Conservation (phyloP, 176 grass and related monocot species). For the Carex myosuroides region DNA sequence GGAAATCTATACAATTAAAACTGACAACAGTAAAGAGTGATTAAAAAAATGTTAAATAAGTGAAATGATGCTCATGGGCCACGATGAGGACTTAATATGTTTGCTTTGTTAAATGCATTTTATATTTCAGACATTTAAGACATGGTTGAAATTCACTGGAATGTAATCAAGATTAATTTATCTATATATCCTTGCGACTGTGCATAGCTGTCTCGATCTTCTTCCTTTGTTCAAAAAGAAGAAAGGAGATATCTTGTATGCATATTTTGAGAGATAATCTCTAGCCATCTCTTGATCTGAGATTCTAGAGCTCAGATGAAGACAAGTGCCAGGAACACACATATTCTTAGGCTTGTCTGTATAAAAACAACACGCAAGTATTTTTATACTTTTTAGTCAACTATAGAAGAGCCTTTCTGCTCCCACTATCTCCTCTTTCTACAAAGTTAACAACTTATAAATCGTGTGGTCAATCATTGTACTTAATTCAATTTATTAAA, state of each 20-base stretch:
- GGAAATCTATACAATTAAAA: not conserved
- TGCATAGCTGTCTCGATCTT: constrained; percentile 8
- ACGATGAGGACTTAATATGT: not conserved
- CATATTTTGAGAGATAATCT: not conserved
- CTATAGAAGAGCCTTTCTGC: constrained; percentile 18
- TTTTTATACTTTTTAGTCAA: constrained; percentile 13
- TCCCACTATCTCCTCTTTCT: constrained; percentile 17
- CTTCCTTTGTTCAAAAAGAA: not conserved
- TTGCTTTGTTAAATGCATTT: not conserved
- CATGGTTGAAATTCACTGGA: not conserved
- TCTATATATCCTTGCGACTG: not conserved
- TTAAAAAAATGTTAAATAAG: not conserved
- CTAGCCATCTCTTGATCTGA: constrained; percentile 1
- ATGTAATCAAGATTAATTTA: not conserved
- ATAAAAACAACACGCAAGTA: constrained; percentile 17
- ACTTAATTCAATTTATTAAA: not conserved
- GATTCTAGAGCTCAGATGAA: constrained; percentile 21
- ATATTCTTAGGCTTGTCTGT: constrained; percentile 20
- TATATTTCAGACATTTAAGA: not conserved
- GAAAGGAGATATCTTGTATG: not conserved
- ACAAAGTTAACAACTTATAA: constrained; percentile 14
- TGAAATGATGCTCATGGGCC: not conserved
- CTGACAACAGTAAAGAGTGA: not conserved
- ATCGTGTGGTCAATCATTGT: constrained; percentile 22
- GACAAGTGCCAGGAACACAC: constrained; percentile 23